Evolutionary conservation across 2,329 filamentous ascomycete genomes (phyloP), one percentile per base, ranked within the genome.

Genomic region (Cytospora piceicola): DNA sequence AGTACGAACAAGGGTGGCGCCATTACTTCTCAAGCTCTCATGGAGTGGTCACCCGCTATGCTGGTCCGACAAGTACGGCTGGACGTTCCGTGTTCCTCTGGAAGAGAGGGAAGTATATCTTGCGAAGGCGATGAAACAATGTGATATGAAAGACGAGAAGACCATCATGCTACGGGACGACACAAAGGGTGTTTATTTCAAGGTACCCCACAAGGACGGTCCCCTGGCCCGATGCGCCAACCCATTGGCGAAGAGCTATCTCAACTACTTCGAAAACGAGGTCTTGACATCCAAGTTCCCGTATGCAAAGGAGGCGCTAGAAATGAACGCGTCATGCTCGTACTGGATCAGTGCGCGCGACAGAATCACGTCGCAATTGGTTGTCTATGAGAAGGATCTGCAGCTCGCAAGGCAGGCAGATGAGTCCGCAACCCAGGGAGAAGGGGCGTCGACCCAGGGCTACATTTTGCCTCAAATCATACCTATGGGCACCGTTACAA

Each of bases 281-380:
- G 92, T 85, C 0, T 80, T 99, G 3, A 92, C 92, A 0, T 98
- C 94, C 0, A 90, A 97, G 75, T 98, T 90, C 72, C 76, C 88
- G 0, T 94, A 97, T 72, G 95, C 95, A 0, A 98, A 96, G 74
- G 93, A 97, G 75, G 95, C 96, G 0, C 81, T 99, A 53, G 91
- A 98, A 72, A 99, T 99, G 95, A 99, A 99, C 72, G 93, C 95
- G 0, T 97, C 93, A 0, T 99, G 96, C 75, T 98, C 94, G 0
- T 99, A 99, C 77, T 99, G 96, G 95, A 98, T 99, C 72, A 97
- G 93, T 73, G 94, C 95, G 20, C 86, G 95, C 68, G 93, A 97
- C 73, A 85, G 95, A 58, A 99, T 99, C 77, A 94, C 82, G 83
- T 91, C 90, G n/a, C 95, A 99, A 74, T 92, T 98, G 84, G 94